Evolutionary conservation across 2,329 filamentous ascomycete species (phyloP).

Genomic region (Colletotrichum magnum): DNA sequence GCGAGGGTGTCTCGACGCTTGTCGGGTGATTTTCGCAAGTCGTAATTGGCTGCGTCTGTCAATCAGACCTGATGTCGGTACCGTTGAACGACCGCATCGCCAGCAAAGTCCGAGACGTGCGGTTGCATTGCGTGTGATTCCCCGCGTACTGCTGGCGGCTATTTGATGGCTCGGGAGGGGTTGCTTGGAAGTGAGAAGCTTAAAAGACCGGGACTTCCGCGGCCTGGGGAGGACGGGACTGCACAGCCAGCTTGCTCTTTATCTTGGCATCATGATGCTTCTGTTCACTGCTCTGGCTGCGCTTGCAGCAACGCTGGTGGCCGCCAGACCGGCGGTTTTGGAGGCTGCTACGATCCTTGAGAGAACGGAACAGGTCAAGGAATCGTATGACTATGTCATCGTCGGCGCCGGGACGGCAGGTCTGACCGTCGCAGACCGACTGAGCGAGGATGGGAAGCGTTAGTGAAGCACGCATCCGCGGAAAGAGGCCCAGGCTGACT

Average conservation of each 20-base stretch:
- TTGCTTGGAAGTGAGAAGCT: background rate
- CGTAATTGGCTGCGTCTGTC: background rate
- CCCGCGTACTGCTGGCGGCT: slow-evolving; percentile 15
- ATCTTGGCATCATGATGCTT: background rate
- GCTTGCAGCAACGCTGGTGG: background rate
- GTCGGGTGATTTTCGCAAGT: slow-evolving; percentile 1
- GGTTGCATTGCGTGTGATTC: slow-evolving; percentile 6
- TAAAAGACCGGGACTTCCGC: background rate
- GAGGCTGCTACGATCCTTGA: slow-evolving; percentile 14
- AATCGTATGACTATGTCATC: slow-evolving; percentile 50
- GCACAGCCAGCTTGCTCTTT: background rate
- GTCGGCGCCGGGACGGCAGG: slow-evolving; percentile 61
- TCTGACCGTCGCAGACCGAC: slow-evolving; percentile 54
- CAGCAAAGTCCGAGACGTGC: background rate
- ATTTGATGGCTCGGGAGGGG: background rate
- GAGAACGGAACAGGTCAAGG: slow-evolving; percentile 14
- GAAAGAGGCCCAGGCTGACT: background rate
- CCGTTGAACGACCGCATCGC: background rate
- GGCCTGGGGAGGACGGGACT: background rate
- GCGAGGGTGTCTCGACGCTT: background rate
- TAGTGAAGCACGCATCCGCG: slow-evolving; percentile 18
- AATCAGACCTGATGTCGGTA: background rate
- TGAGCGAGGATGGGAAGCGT: slow-evolving; percentile 49
- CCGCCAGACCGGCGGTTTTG: slow-evolving; percentile 7
- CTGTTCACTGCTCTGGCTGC: background rate